Percentiles rank a stretch among this genome's conserved stretches.
phyloP scores from a whole-genome alignment of 768 basidiomycete genomes.

The Xerocomus spinulosus region DNA sequence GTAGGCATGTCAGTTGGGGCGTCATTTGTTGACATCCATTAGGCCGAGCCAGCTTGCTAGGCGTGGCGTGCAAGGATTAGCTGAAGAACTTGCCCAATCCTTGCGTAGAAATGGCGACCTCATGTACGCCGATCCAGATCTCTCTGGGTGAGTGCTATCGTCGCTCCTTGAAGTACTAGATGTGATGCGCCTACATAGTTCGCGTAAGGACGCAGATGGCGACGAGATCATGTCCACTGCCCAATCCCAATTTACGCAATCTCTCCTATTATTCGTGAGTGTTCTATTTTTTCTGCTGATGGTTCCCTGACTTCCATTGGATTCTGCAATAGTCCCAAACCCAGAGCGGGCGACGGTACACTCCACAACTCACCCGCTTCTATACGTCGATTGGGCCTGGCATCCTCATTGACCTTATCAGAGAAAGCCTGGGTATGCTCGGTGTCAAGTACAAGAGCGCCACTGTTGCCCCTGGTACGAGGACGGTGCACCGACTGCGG shows the following conservation, averaged over 20 bases:
- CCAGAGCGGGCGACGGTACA: conserved; percentile 66
- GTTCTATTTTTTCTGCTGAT: background rate
- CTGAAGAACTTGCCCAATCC: conserved; percentile 64
- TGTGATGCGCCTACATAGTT: conserved; percentile 6
- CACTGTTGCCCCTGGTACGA: conserved; percentile 16
- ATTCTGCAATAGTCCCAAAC: conserved; percentile 64
- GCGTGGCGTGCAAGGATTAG: conserved; percentile 49
- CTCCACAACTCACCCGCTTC: conserved; percentile 76
- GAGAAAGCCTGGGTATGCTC: conserved; percentile 46
- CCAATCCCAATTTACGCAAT: conserved; percentile 73
- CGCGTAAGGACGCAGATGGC: conserved; percentile 45
- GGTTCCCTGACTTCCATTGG: background rate
- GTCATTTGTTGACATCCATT: background rate
- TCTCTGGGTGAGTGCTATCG: conserved; percentile 33
- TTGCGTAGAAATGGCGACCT: conserved; percentile 72
- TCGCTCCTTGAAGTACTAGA: background rate
- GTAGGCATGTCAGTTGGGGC: conserved; percentile 4
- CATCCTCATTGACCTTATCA: conserved; percentile 49
- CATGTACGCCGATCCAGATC: conserved; percentile 58
- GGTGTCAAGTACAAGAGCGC: conserved; percentile 49
- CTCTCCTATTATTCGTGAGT: conserved; percentile 76
- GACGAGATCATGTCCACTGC: conserved; percentile 59
- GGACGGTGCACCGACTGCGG: conserved; percentile 37
- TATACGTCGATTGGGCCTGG: conserved; percentile 58
- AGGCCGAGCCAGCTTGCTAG: conserved; percentile 70